Evolutionary conservation across 2,329 filamentous ascomycete species (phyloP).

Genomic region (Fusarium floridanum): DNA sequence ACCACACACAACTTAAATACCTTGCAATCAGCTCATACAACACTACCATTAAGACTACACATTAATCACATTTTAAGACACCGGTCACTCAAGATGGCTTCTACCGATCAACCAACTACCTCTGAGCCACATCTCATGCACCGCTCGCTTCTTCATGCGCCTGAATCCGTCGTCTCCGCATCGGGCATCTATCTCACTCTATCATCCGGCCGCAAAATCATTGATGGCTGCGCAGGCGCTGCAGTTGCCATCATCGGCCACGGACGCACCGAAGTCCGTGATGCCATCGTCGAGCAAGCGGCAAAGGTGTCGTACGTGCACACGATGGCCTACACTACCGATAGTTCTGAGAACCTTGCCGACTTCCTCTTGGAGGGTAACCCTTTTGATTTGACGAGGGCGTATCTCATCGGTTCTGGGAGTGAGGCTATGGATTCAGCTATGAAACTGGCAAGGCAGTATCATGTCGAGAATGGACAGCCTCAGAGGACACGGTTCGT

Average conservation of each 20-base stretch:
- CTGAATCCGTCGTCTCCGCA: slow-evolving; percentile 57
- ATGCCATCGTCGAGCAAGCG: slow-evolving; percentile 72
- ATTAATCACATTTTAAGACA: not conserved
- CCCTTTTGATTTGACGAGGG: slow-evolving; percentile 52
- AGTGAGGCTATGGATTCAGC: slow-evolving; percentile 61
- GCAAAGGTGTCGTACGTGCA: slow-evolving; percentile 64
- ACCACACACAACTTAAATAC: not conserved
- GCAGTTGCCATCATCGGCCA: slow-evolving; percentile 72
- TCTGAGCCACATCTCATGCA: slow-evolving; percentile 48
- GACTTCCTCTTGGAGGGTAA: slow-evolving; percentile 55
- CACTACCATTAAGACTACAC: too few species aligned
- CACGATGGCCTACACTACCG: slow-evolving; percentile 58
- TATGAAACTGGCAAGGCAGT: slow-evolving; percentile 64
- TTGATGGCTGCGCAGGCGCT: slow-evolving; percentile 81
- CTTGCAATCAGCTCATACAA: not conserved
- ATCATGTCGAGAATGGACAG: slow-evolving; percentile 57
- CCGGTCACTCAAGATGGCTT: not conserved
- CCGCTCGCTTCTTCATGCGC: slow-evolving; percentile 49
- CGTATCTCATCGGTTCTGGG: slow-evolving; percentile 52
- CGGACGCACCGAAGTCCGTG: slow-evolving; percentile 69
- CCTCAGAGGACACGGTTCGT: slow-evolving; percentile 56
- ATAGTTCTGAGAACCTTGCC: slow-evolving; percentile 59
- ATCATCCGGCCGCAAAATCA: slow-evolving; percentile 57
- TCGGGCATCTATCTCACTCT: slow-evolving; percentile 54
- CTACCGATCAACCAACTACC: not conserved